Conservation (phyloP, 345 rosid genomes). For the Toxicodendron radicans region DNA sequence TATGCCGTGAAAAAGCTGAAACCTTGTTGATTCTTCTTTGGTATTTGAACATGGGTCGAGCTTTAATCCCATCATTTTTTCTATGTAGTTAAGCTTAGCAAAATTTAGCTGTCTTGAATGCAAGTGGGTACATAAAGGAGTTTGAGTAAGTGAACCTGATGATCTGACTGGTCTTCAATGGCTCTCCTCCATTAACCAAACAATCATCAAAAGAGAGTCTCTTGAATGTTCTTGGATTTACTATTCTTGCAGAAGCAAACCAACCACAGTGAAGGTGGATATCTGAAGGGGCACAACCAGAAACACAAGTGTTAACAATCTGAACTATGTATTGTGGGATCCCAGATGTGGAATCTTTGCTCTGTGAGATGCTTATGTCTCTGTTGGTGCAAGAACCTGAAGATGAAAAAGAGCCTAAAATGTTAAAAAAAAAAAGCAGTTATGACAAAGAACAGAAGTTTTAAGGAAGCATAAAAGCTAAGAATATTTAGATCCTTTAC, state of each 20-base stretch:
- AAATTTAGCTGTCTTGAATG: conserved; percentile 48
- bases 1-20: conserved; percentile 2
- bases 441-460: not conserved
- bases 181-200: conserved; percentile 50
- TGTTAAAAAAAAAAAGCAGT: not conserved
- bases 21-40: conserved; percentile 5
- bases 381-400: conserved; percentile 41
- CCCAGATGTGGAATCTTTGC: conserved; percentile 45
- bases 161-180: conserved; percentile 40
- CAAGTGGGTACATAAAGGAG: conserved; percentile 55
- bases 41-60: not conserved
- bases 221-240: conserved; percentile 50
- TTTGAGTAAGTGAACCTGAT: conserved; percentile 57
- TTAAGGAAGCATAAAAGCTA: not conserved
- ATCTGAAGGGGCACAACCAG: conserved; percentile 44
- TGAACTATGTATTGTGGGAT: conserved; percentile 55
- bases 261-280: conserved; percentile 58
- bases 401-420: not conserved
- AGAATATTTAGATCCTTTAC: conserved; percentile 33
- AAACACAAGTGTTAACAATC: conserved; percentile 51
- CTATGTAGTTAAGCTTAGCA: conserved; percentile 23
- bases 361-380: conserved; percentile 57
- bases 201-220: conserved; percentile 57
- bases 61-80: too few relatives aligned
- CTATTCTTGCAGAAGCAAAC: conserved; percentile 59